Evolutionary conservation across 176 grass and related monocot species (phyloP), one percentile per base, ranked within the genome.

Genomic region (Juncus effusus): DNA sequence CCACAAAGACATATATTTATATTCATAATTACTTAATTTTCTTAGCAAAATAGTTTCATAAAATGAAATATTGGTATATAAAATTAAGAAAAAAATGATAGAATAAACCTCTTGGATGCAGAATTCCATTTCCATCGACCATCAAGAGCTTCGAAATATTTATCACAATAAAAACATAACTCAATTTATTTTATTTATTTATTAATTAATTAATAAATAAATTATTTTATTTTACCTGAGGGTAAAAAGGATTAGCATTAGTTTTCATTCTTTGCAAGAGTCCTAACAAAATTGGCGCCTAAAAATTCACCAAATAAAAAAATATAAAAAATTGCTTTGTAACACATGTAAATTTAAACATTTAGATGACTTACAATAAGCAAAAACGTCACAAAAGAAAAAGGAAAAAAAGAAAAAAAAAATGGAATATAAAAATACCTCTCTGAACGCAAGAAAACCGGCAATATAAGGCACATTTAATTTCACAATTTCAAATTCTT

Each of bases 111-210:
- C 82, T 78, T 8, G 93, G 93, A 84, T 97, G 88, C 59, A 97
- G 93, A 41, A 97, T 67, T 67, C 93, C 93, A 84, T 97, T 97
- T 76, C 93, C 93, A 80, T 97, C 93, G 76, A 89, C 85, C 85
- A 97, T 97, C 71, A 97, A 62, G 69, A 97, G 76, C 88, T 97
- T 74, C 47, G 16, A 82, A 77, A 16, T 38, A 40, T 13, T 14
- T 14, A 71, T 71, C 51, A 5, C 55, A 58, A 71, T 13, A 47
- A 57, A 59, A 71, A 3, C 19, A 28, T 56, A 56, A 40, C 2
- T 58, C 56, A 41, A 11, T 10, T 36, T 35, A 4, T 71, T 71
- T 13, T 57, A 13, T 57, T 57, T 13, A 37, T 54, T 36, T 37
- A 28, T 28, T 28, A 28, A 28, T 28, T 28, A 28, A 28, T 28